Percentiles rank a stretch among this genome's conserved stretches.
Conservation (phyloP, 768 basidiomycete genomes). For the Rhodosporidiobolus odoratus region DNA sequence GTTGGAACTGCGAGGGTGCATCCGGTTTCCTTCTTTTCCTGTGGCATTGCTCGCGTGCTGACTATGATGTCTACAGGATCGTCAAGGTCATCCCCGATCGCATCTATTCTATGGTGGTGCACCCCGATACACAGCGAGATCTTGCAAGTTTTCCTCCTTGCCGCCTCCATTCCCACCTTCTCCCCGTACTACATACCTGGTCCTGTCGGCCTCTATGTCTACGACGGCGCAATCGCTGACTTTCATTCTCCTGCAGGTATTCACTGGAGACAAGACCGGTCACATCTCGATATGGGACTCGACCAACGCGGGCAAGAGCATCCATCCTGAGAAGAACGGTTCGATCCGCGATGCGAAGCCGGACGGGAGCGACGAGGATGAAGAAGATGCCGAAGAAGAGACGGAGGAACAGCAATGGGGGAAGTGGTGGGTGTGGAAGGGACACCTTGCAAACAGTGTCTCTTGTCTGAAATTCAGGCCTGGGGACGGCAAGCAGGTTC, state of each 20-base stretch:
- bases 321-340: not conserved
- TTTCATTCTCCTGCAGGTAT: conserved; percentile 8
- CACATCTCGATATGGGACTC: conserved; percentile 46
- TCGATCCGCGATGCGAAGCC: conserved; percentile 12
- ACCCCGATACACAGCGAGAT: conserved; percentile 46
- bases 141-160: conserved; percentile 37
- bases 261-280: conserved; percentile 34
- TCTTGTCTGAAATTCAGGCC: conserved; percentile 48
- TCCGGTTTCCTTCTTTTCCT: not conserved
- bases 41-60: not conserved
- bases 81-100: conserved; percentile 45
- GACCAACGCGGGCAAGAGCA: conserved; percentile 31
- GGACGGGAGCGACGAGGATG: conserved; percentile 32
- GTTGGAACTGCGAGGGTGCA: conserved; percentile 15
- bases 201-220: not conserved
- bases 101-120: conserved; percentile 48
- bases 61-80: not conserved
- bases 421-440: conserved; percentile 42
- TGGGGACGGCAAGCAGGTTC: conserved; percentile 43
- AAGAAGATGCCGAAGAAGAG: conserved; percentile 38
- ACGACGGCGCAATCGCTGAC: not conserved
- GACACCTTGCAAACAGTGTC: conserved; percentile 45
- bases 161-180: not conserved
- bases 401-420: conserved; percentile 24
- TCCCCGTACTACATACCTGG: too few relatives aligned